Conservation (phyloP, 106 monocot species). For the Allium cepa region DNA sequence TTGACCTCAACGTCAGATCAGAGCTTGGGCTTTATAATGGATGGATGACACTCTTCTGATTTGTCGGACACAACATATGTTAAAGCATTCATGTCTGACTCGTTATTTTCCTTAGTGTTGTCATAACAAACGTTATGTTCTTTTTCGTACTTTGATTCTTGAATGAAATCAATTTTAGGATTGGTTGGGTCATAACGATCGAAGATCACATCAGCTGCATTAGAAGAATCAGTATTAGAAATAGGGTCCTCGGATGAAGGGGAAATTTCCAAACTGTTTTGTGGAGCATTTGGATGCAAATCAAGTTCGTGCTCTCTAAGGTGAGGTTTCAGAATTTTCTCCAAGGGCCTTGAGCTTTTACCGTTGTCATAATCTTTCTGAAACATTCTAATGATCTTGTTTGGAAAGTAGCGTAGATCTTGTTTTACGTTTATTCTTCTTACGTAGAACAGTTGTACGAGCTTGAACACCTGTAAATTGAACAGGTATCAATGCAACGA, state of each 20-base stretch:
- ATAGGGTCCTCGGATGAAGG: too few relatives aligned
- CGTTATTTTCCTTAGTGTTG: background rate
- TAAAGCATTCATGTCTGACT: background rate
- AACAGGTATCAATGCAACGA: background rate
- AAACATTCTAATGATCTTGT: slow-evolving; percentile 6
- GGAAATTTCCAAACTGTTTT: background rate
- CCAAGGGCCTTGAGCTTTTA: background rate
- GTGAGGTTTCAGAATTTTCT: background rate
- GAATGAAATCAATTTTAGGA: background rate
- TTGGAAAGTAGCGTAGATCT: background rate
- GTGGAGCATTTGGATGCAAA: background rate
- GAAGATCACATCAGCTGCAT: too few relatives aligned
- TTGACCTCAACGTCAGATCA: background rate
- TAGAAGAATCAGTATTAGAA: too few relatives aligned
- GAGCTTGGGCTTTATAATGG: background rate
- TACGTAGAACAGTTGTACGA: slow-evolving; percentile 18
- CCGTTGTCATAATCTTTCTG: background rate
- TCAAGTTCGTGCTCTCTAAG: background rate
- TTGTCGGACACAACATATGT: background rate
- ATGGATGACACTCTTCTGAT: background rate
- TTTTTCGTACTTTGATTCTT: background rate
- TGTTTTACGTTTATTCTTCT: slow-evolving; percentile 4
- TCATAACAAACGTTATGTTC: background rate
- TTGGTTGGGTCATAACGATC: background rate
- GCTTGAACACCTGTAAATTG: slow-evolving; percentile 23